Base-by-base conservation (phyloP, 352 stramenopile species). In the Blastocystis sp. region DNA sequence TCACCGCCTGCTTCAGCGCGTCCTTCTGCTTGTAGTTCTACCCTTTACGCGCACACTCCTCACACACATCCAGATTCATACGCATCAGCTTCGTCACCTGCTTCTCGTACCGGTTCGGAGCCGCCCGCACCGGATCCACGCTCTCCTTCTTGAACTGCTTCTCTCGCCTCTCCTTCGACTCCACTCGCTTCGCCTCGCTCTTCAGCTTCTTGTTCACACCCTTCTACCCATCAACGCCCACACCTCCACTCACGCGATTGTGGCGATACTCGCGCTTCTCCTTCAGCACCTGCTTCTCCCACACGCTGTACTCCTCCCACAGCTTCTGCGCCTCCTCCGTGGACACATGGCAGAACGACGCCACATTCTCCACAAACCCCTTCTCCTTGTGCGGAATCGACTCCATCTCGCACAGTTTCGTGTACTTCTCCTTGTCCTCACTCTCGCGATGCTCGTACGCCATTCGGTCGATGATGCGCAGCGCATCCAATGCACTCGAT, bases 1-100 rank as follows among this genome's bases (percentile, higher is more conserved):
- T 76, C 65, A 76, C 65, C 24, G 65, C 65, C 34, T 76, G 42
- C 4, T n/a, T 19, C 17, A 76, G 65, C 38, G 65, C 65, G 52
- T 76, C 65, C 24, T 21, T 57, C 43, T 76, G 43, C 34, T 66
- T 66, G 60, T 66, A 66, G n/a, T 66, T 66, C 60, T 66, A 66
- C 28, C 28, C 28, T 34, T 34, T 34, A 34, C 28, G 28, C 28
- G 28, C 28, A 34, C 28, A 34, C 28, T 63, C 59, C 59, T n/a
- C 59, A n/a, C 59, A n/a, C 59, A 69, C 62, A 69, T 69, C 62
- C 34, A 69, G 7, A 42, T 69, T 69, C 34, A 38, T 17, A 38
- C 62, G 62, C 10, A 69, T 69, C 62, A 69, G 34, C 34, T 69
- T 69, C 10, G 62, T 24, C 10, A 69, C 62, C 34, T 69, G 62